Evolutionary conservation across 441 rosid species (phyloP).

Genomic region (Populus hybrid): DNA sequence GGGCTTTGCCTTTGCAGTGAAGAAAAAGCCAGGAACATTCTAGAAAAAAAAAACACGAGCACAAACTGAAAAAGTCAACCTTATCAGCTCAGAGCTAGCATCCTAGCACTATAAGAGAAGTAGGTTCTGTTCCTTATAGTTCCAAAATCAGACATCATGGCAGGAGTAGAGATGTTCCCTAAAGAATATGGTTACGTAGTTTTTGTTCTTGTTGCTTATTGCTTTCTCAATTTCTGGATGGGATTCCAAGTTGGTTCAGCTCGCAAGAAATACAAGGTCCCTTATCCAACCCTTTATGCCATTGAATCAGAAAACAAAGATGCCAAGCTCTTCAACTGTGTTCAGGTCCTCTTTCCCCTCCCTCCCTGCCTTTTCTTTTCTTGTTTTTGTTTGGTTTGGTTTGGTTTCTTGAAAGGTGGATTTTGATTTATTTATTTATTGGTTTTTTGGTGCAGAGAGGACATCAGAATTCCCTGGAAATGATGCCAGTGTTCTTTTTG

Average conservation of each 20-base stretch:
- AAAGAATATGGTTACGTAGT: conserved; percentile 69
- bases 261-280: conserved; percentile 72
- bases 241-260: conserved; percentile 47
- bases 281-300: conserved; percentile 71
- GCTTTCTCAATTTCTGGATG: conserved; percentile 75
- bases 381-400: not conserved
- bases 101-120: not conserved
- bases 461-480: conserved; percentile 87
- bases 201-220: conserved; percentile 53
- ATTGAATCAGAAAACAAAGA: conserved; percentile 72
- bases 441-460: conserved; percentile 58
- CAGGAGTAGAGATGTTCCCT: conserved; percentile 29
- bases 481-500: conserved; percentile 73
- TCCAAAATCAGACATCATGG: conserved; percentile 18
- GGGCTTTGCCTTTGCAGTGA: not conserved
- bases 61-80: not conserved
- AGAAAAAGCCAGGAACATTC: not conserved
- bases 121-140: not conserved
- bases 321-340: conserved; percentile 76
- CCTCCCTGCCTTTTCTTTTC: not conserved
- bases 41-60: not conserved
- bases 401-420: too few relatives aligned
- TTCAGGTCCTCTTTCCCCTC: conserved; percentile 46
- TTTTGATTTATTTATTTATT: not conserved
- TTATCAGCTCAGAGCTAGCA: not conserved